Percentiles rank a stretch among this genome's conserved stretches.
Conservation (phyloP, 2,329 filamentous ascomycete species). For the Diplocarpon mali region DNA sequence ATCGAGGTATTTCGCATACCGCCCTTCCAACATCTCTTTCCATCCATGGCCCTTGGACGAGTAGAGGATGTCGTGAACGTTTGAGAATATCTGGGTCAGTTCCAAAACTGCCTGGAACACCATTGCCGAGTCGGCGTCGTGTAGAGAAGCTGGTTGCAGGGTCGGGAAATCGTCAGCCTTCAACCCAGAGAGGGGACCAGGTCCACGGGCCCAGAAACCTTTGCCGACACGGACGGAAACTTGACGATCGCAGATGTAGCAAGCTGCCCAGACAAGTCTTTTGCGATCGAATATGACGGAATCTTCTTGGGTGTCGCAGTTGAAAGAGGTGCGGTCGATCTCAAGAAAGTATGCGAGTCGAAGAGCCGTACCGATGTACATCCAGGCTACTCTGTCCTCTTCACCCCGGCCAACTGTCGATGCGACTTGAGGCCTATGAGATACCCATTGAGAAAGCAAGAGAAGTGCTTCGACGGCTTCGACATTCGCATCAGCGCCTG, state of each 20-base stretch:
- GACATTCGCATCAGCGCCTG: conserved; percentile 54
- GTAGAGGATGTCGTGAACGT: conserved; percentile 64
- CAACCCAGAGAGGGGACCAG: conserved; percentile 52
- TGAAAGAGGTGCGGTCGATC: conserved; percentile 57
- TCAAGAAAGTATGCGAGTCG: conserved; percentile 60
- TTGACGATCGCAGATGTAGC: conserved; percentile 50
- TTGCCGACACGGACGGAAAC: conserved; percentile 62
- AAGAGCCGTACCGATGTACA: conserved; percentile 62
- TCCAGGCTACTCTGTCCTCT: conserved; percentile 66
- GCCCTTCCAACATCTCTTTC: conserved; percentile 58
- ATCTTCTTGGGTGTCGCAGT: conserved; percentile 46
- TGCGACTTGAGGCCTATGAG: conserved; percentile 23
- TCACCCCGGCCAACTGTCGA: conserved; percentile 52
- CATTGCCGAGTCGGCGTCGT: conserved; percentile 55
- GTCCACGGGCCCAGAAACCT: conserved; percentile 64
- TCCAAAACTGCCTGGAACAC: conserved; percentile 64
- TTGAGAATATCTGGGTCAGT: conserved; percentile 60
- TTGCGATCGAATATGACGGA: conserved; percentile 50
- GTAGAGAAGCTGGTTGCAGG: conserved; percentile 44
- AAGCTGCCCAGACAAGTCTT: conserved; percentile 56
- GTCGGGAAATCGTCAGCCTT: conserved; percentile 36
- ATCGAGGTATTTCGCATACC: conserved; percentile 66
- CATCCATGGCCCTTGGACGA: conserved; percentile 59
- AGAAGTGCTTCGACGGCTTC: conserved; percentile 62
- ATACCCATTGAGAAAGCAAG: conserved; percentile 59